phyloP scores from a whole-genome alignment of 345 rosid species.

The Syzygium oleosum region DNA sequence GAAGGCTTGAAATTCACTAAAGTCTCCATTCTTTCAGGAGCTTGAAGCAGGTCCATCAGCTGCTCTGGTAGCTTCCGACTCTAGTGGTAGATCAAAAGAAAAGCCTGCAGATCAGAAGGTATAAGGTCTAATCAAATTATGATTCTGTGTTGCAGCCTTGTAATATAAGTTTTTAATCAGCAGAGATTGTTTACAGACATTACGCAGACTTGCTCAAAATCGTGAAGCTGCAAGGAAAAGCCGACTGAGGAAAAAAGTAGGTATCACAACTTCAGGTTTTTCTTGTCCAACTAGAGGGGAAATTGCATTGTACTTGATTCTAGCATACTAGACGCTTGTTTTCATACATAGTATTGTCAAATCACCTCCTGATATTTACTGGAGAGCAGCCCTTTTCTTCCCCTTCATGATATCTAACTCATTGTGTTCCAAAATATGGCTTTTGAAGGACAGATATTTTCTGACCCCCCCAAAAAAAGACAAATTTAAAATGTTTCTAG shows the following conservation, averaged over 20 bases:
- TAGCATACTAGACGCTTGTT: not conserved
- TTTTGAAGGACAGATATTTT: not conserved
- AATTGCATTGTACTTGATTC: not conserved
- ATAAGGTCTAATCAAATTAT: not conserved
- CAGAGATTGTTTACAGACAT: conserved; percentile 36
- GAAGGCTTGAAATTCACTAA: not conserved
- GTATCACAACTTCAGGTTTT: not conserved
- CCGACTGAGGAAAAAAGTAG: conserved; percentile 84
- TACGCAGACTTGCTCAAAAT: conserved; percentile 97
- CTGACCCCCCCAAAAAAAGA: not conserved
- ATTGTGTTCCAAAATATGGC: not conserved
- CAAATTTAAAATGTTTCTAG: not conserved
- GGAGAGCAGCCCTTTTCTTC: not conserved
- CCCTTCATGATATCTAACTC: not conserved
- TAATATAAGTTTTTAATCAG: not conserved
- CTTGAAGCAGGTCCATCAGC: conserved; percentile 46
- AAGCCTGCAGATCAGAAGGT: conserved; percentile 84
- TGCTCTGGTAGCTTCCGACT: conserved; percentile 54
- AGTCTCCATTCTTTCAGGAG: conserved; percentile 33
- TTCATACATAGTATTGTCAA: not conserved
- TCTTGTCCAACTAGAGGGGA: not conserved
- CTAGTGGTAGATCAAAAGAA: conserved; percentile 90
- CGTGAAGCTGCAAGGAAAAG: conserved; percentile 99
- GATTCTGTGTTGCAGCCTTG: not conserved
- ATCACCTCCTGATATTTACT: not conserved